Conservation (phyloP, 2,329 filamentous ascomycete genomes). For the Hymenoscyphus fructigenus region DNA sequence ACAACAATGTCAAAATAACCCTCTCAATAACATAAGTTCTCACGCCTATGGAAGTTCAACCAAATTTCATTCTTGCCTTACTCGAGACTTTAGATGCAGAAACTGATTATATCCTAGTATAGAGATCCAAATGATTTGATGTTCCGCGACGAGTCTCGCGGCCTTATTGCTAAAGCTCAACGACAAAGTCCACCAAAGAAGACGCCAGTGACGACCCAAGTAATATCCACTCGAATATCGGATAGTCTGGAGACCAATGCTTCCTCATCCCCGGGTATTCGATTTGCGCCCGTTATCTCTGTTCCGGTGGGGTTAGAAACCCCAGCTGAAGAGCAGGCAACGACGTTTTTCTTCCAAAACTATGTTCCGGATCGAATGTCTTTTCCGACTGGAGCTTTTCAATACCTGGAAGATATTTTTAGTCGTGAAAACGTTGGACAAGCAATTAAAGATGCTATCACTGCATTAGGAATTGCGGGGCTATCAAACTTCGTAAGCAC, state of each 20-base stretch:
- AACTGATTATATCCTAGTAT: constrained; percentile 36
- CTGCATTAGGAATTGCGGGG: constrained; percentile 27
- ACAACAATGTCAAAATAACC: background rate
- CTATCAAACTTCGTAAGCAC: constrained; percentile 22
- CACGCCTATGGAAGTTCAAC: background rate
- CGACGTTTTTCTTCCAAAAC: constrained; percentile 32
- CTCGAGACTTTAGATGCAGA: background rate
- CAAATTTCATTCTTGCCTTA: background rate
- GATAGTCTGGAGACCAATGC: background rate
- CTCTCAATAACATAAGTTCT: background rate
- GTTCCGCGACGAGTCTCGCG: constrained; percentile 54
- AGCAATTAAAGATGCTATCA: constrained; percentile 26
- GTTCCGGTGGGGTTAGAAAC: constrained; percentile 4
- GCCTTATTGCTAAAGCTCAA: constrained; percentile 18
- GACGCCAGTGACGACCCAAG: background rate
- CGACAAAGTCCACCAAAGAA: constrained; percentile 8
- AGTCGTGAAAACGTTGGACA: constrained; percentile 47
- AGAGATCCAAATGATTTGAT: constrained; percentile 56
- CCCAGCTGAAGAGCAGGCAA: constrained; percentile 28
- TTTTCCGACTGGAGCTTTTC: constrained; percentile 22
- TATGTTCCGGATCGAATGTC: constrained; percentile 25
- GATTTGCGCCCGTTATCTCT: background rate
- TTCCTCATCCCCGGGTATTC: background rate
- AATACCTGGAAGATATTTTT: constrained; percentile 30
- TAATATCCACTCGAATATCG: too few relatives aligned